A percentile compares a stretch with the other conserved stretches of the same genome.
Evolutionary conservation across 2,329 filamentous ascomycete genomes (phyloP).

Genomic region (Aspergillus floridensis): DNA sequence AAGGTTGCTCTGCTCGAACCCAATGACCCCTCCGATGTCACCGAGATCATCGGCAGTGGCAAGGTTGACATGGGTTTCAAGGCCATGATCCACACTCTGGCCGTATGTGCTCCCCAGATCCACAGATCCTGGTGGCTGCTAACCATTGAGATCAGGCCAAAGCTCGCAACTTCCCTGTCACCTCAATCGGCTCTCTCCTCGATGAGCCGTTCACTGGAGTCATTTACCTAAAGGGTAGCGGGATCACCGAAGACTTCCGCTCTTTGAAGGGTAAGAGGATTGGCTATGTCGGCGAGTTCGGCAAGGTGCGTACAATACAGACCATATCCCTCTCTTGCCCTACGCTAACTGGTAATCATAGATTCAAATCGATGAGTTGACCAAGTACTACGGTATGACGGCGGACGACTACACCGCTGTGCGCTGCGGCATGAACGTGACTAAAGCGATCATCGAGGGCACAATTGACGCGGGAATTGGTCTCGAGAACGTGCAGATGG

Average conservation of each 20-base stretch:
- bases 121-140: background rate
- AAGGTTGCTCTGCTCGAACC: constrained; percentile 75
- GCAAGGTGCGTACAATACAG: constrained; percentile 50
- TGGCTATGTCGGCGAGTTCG: constrained; percentile 77
- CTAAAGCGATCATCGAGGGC: constrained; percentile 70
- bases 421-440: constrained; percentile 78
- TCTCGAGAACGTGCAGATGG: constrained; percentile 80
- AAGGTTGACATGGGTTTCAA: constrained; percentile 79
- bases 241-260: constrained; percentile 72
- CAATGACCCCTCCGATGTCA: constrained; percentile 77
- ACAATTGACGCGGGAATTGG: constrained; percentile 73
- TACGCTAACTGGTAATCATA: constrained; percentile 25
- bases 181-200: constrained; percentile 70
- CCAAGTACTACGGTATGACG: constrained; percentile 72
- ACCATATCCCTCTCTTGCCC: background rate
- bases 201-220: constrained; percentile 79
- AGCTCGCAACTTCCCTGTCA: constrained; percentile 69
- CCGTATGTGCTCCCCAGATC: constrained; percentile 45
- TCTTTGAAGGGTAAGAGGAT: constrained; percentile 74
- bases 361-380: constrained; percentile 80
- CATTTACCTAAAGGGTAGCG: constrained; percentile 70
- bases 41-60: constrained; percentile 73
- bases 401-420: constrained; percentile 72
- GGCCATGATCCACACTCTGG: constrained; percentile 79
- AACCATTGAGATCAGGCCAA: constrained; percentile 55